Base-by-base conservation (phyloP, 495 filamentous ascomycete species). In the Aspergillus campestris region DNA sequence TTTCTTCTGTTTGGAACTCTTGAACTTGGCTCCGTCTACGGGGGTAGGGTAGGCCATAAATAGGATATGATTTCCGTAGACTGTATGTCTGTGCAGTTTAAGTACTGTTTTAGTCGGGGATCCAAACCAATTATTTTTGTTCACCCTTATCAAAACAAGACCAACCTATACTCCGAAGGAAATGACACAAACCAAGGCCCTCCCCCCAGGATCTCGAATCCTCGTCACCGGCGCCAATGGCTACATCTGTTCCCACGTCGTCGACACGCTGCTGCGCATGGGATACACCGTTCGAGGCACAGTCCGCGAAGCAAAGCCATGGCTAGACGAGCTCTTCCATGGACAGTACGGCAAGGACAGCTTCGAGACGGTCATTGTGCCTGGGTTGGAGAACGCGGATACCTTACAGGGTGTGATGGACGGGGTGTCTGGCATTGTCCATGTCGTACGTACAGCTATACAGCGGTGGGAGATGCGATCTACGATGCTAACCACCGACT, bases 141-240 rank as follows among this genome's bases (percentile, higher is more conserved):
- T n/a, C n/a, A n/a, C n/a, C n/a, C n/a, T n/a, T n/a, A n/a, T n/a
- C n/a, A n/a, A n/a, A n/a, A n/a, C n/a, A n/a, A n/a, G n/a, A n/a
- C n/a, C n/a, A n/a, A n/a, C n/a, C n/a, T n/a, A n/a, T n/a, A n/a
- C n/a, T n/a, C n/a, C n/a, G n/a, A n/a, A n/a, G n/a, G n/a, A n/a
- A n/a, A n/a, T n/a, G n/a, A n/a, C n/a, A n/a, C n/a, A n/a, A n/a
- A n/a, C n/a, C n/a, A n/a, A n/a, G n/a, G 31, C 44, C 30, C 34
- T 54, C 5, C 40, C 36, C 7, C 18, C 8, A 3, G 51, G 47
- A 31, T 48, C 47, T 8, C 38, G 40, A 35, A 49, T 77, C 39
- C 62, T 81, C 12, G 67, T 83, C 28, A 82, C 76, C 5, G 77
- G 76, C n/a, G 67, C 60, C 15, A 81, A 74, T 51, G 77, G 78